Conservation (phyloP, 495 filamentous ascomycete genomes). For the Cercophora newfieldiana region DNA sequence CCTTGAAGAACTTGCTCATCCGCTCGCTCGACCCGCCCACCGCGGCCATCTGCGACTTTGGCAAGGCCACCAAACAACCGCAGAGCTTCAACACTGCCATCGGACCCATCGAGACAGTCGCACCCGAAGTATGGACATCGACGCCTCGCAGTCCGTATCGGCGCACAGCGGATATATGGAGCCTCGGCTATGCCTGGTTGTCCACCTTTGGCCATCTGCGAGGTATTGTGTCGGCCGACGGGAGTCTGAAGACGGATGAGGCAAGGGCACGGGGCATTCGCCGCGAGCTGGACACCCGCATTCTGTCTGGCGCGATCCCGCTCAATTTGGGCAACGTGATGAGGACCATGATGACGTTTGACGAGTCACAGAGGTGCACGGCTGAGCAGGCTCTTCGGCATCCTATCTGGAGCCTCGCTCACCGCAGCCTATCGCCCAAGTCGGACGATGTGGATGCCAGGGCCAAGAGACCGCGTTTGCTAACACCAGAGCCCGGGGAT, state of each 20-base stretch:
- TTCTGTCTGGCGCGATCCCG: neutral
- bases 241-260: conserved; percentile 4
- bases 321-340: neutral
- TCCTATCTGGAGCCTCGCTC: neutral
- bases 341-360: neutral
- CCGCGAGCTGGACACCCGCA: neutral
- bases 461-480: neutral
- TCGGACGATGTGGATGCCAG: neutral
- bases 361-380: neutral
- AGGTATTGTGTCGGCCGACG: neutral
- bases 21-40: conserved; percentile 4
- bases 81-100: neutral
- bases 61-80: neutral
- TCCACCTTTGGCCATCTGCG: conserved; percentile 8
- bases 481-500: conserved; percentile 6
- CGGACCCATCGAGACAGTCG: conserved; percentile 8
- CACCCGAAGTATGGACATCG: conserved; percentile 10
- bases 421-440: neutral
- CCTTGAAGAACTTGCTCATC: conserved; percentile 9
- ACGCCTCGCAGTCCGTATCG: conserved; percentile 1
- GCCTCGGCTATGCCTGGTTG: conserved; percentile 15
- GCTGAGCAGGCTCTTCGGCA: neutral
- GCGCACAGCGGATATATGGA: conserved; percentile 2
- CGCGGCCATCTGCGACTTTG: conserved; percentile 17
- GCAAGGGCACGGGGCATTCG: conserved; percentile 1